Evolutionary conservation across 2,329 filamentous ascomycete species (phyloP), one percentile per base, ranked within the genome.

Genomic region (Aspergillus nomiae): DNA sequence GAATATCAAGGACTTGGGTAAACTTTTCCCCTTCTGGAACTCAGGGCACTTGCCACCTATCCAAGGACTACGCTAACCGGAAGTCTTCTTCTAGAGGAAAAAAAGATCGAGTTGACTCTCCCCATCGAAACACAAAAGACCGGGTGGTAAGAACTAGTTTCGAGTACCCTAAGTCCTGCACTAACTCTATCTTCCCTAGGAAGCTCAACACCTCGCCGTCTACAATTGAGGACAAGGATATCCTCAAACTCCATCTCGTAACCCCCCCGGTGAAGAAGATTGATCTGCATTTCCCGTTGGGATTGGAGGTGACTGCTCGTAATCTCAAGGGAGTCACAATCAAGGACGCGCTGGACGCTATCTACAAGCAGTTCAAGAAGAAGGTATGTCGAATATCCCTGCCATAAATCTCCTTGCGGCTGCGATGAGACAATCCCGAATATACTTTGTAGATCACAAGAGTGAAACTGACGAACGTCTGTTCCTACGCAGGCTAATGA

Each of bases 321-420:
- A 98, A 97, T 81, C 83, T 94, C 72, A 94, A 94, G 80, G 94
- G 94, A 61, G 93, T 98, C 70, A 98, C 94, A 62, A 94, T 98
- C 85, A 97, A 97, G 85, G 94, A 98, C 80, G 93, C 93, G 63
- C 78, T 97, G 78, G 94, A 97, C 78, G 94, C 92, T 73, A 97
- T 98, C 81, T 85, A 97, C 86, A 97, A 97, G 85, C 87, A 91
- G 71, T 96, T 92, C 85, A 96, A 96, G 87, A 97, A 97, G 88
- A 90, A 94, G 87, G 94, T 94, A 81, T 71, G 88, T 78, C 12
- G 21, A 30, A 24, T 51, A 5, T 50, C 51, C 6, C 21, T n/a
- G 6, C 10, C n/a, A 14, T 26, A 12, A 48, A 14, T 32, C 10
- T 28, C 58, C 58, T 19, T 51, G 41, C 19, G 3, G 38, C 12